Conservation (phyloP, 1,284 basidiomycete species). For the Golubevia pallescens region DNA sequence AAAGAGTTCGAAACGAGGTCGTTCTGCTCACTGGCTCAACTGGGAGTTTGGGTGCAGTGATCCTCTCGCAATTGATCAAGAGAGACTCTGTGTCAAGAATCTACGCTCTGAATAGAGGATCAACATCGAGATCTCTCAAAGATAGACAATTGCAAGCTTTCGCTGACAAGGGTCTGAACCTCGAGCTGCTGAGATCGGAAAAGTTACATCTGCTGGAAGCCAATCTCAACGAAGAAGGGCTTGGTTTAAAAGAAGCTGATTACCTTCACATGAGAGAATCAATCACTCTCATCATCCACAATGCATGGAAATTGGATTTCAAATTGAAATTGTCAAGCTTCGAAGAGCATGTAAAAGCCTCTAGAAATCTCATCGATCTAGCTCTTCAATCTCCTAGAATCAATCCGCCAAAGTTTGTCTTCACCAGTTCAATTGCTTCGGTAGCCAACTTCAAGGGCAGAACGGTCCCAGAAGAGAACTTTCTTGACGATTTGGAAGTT, state of each 20-base stretch:
- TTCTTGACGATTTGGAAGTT: not conserved
- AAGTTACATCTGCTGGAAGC: conserved; percentile 5
- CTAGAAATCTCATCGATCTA: conserved; percentile 1
- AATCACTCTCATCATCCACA: conserved; percentile 5
- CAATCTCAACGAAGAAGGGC: not conserved
- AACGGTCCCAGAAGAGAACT: not conserved
- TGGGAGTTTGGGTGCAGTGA: conserved; percentile 1
- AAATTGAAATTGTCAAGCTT: not conserved
- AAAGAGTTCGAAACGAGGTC: not conserved
- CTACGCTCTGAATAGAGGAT: conserved; percentile 2
- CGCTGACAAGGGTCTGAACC: not conserved
- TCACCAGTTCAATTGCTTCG: not conserved
- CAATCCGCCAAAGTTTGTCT: not conserved
- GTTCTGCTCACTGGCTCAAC: conserved; percentile 5
- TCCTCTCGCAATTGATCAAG: not conserved
- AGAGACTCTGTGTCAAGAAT: not conserved
- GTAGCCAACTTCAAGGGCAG: not conserved
- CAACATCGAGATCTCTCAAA: not conserved
- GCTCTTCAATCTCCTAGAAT: not conserved
- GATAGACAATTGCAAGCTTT: not conserved
- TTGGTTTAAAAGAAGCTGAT: not conserved
- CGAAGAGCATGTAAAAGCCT: not conserved
- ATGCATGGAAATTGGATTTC: conserved; percentile 7
- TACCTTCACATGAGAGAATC: conserved; percentile 3
- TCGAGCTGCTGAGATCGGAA: not conserved